Percentiles rank a stretch among this genome's conserved stretches.
phyloP scores from a whole-genome alignment of 768 basidiomycete species.

The Leccinum ochraceum region DNA sequence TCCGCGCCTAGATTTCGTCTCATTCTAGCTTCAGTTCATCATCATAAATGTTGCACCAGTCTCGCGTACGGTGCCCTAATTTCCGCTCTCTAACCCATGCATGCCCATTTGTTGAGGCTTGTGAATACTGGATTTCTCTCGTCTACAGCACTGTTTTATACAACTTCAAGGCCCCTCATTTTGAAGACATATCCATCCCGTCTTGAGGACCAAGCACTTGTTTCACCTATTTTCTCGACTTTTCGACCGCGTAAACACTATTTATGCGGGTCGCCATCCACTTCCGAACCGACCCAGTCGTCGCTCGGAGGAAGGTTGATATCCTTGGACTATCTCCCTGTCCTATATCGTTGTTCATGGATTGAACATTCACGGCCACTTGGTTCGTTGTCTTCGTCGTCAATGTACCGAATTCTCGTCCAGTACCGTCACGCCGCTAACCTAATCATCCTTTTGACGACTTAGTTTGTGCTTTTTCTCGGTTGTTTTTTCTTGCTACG shows the following conservation, averaged over 20 bases:
- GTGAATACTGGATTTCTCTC: conserved; percentile 39
- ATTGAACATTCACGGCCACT: conserved; percentile 34
- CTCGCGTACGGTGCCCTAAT: conserved; percentile 38
- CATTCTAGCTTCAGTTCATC: conserved; percentile 20
- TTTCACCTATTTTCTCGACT: conserved; percentile 29
- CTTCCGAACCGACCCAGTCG: conserved; percentile 24
- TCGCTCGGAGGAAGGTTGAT: conserved; percentile 30
- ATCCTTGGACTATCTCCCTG: conserved; percentile 33
- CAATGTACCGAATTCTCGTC: conserved; percentile 35
- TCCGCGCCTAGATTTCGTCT: conserved; percentile 31
- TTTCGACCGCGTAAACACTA: conserved; percentile 33
- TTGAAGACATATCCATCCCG: conserved; percentile 69
- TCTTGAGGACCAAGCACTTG: conserved; percentile 45
- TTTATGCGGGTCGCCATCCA: conserved; percentile 30
- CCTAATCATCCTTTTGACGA: conserved; percentile 40
- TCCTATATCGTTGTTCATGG: conserved; percentile 37
- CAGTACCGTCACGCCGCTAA: conserved; percentile 36
- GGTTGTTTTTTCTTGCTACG: conserved; percentile 40
- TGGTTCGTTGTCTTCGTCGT: conserved; percentile 30
- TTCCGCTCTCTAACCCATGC: conserved; percentile 41
- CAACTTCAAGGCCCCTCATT: conserved; percentile 28
- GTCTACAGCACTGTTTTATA: conserved; percentile 26
- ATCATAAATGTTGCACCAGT: conserved; percentile 34
- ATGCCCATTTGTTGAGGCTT: conserved; percentile 33
- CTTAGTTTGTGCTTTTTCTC: conserved; percentile 36